Base-by-base conservation (phyloP, 768 basidiomycete species). In the Solioccasus polychromus region DNA sequence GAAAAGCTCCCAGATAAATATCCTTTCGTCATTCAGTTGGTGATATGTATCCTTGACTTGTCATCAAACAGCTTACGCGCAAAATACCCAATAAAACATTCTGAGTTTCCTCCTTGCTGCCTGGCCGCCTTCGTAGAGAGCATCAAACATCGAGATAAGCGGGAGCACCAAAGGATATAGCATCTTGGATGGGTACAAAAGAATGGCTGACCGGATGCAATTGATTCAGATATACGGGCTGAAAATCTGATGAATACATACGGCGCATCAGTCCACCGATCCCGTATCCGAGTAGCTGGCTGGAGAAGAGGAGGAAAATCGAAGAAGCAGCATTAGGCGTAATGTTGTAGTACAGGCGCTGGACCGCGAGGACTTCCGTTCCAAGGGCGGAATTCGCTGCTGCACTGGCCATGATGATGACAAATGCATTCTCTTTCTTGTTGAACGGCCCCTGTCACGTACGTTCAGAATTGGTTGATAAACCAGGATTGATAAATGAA, bases 361-460 rank as follows among this genome's bases (percentile, higher is more conserved):
- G n/a, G n/a, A n/a, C n/a, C n/a, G n/a, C n/a, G n/a, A n/a, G n/a
- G n/a, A n/a, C n/a, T n/a, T n/a, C 77, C 0, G 77, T 79, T 2
- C 69, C 78, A 12, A 80, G 68, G 4, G 78, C 77, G 0, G 74
- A 71, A 35, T 73, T 77, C 14, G 78, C 72, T 5, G 78, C 77
- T 3, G 79, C 76, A 46, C 73, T 71, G 17, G 79, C 55, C 78
- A 80, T 80, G 45, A 80, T 77, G 10, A 80, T 70, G 25, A 80
- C 73, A 50, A 80, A 77, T 0, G 77, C 75, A 57, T 77, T 76
- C 55, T 81, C 79, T 45, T 79, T 80, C 59, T 76, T 79, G 58
- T 80, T 79, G 62, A 79, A 80, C 3, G 79, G 75, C 18, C 73
- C 70, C 77, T 79, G n/a, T 15, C 17, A 32, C 34, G 8, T 12